phyloP scores from a whole-genome alignment of 169 alveolate species.

The Hammondia hammondi region DNA sequence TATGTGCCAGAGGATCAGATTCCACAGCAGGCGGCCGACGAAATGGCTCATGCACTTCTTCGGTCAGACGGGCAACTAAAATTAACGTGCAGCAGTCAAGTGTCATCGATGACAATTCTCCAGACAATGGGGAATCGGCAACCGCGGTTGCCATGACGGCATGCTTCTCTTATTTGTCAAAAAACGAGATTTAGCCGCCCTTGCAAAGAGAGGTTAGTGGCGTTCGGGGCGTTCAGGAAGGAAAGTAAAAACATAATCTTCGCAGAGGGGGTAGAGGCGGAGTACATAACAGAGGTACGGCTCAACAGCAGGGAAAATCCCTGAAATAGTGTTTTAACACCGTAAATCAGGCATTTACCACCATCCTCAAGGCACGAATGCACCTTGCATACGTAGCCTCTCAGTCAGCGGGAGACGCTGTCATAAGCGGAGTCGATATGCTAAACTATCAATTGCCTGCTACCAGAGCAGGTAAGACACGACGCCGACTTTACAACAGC shows the following conservation, averaged over 20 bases:
- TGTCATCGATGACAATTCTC: background rate
- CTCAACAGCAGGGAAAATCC: background rate
- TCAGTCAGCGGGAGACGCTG: constrained; percentile 17
- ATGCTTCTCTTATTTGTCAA: constrained; percentile 44
- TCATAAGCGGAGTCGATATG: constrained; percentile 32
- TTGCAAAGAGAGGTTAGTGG: constrained; percentile 34
- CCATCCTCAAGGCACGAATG: constrained; percentile 19
- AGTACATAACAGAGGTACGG: constrained; percentile 39
- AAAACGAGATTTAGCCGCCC: background rate
- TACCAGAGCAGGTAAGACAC: background rate
- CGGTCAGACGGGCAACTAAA: constrained; percentile 17
- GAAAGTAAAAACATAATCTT: background rate
- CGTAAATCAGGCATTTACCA: background rate
- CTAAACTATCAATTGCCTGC: constrained; percentile 31
- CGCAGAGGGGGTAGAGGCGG: constrained; percentile 34
- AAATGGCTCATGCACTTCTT: constrained; percentile 55
- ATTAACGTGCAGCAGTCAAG: background rate
- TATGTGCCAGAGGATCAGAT: constrained; percentile 56
- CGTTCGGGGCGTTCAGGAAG: background rate
- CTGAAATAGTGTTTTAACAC: background rate
- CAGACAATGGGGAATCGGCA: constrained; percentile 70
- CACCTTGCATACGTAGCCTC: background rate
- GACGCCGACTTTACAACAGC: background rate
- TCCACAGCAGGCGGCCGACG: constrained; percentile 69
- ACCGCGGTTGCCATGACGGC: constrained; percentile 70